These are phyloP conservation scores for Coffea eugenioides DNA, from an alignment of 257 asterid genomes.

Conservation along the genomic window DNA sequence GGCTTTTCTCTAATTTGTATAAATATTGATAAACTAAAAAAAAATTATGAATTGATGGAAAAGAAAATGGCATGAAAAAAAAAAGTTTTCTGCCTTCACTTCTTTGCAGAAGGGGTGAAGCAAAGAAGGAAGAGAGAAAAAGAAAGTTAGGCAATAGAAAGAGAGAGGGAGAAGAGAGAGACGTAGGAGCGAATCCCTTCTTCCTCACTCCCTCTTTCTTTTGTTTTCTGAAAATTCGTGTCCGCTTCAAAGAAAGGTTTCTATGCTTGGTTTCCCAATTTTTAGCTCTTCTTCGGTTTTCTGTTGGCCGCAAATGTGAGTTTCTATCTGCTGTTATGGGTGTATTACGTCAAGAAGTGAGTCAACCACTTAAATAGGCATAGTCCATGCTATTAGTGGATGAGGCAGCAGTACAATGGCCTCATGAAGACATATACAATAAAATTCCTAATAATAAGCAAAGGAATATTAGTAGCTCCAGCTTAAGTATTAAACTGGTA, in stretches of 20 bases:
- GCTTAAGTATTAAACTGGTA: neutral
- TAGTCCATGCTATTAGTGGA: neutral
- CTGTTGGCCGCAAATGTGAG: neutral
- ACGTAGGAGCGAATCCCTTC: conserved; percentile 38
- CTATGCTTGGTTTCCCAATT: neutral
- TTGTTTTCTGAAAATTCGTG: neutral
- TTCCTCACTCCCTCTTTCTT: conserved; percentile 20
- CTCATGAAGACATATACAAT: no score
- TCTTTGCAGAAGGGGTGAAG: conserved; percentile 45
- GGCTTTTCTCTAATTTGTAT: neutral
- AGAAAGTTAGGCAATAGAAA: conserved; percentile 25
- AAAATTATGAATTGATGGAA: neutral
- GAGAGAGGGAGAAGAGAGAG: conserved; percentile 27
- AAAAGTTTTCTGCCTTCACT: conserved; percentile 35
- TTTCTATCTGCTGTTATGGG: neutral
- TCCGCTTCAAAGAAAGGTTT: neutral
- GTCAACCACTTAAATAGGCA: neutral
- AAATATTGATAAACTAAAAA: neutral
- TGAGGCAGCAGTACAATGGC: no score
- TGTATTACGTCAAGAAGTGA: neutral
- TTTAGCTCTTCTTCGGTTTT: conserved; percentile 2
- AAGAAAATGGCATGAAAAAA: conserved; percentile 14
- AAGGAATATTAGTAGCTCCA: neutral
- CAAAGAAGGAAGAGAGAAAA: conserved; percentile 47
- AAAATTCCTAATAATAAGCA: no score